Evolutionary conservation across 2,329 filamentous ascomycete species (phyloP).

Genomic region (Aspergillus quadricinctus): DNA sequence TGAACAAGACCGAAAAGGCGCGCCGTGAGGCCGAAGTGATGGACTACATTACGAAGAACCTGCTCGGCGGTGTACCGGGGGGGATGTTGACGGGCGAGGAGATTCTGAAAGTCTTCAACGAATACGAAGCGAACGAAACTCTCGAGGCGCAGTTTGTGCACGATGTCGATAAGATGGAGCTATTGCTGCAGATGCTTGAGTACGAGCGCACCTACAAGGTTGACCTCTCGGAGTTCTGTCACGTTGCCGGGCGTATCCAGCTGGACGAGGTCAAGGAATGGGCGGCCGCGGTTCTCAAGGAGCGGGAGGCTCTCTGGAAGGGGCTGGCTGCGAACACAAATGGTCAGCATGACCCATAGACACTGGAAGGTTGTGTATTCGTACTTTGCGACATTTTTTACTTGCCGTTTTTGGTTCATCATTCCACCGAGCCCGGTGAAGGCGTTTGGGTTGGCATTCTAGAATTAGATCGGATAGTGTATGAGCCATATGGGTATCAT

Average conservation of each 20-base stretch:
- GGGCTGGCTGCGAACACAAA: conserved; percentile 15
- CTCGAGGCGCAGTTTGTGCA: conserved; percentile 86
- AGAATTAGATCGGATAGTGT: conserved; percentile 2
- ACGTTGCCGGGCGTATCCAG: conserved; percentile 68
- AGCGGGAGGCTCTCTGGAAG: conserved; percentile 71
- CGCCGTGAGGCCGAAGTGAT: conserved; percentile 83
- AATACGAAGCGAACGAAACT: conserved; percentile 87
- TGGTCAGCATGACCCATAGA: neutral
- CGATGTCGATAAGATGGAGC: conserved; percentile 95
- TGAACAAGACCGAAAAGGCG: conserved; percentile 83
- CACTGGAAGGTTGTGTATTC: conserved; percentile 9
- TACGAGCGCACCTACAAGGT: conserved; percentile 74
- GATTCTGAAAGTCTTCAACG: conserved; percentile 80
- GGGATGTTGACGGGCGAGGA: conserved; percentile 61
- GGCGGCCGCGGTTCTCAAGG: conserved; percentile 70
- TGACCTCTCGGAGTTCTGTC: conserved; percentile 82
- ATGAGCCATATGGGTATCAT: neutral
- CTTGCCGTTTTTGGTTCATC: neutral
- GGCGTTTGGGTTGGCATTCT: conserved; percentile 4
- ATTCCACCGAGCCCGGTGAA: conserved; percentile 2
- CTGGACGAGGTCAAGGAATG: conserved; percentile 76
- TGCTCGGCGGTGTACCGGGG: conserved; percentile 73
- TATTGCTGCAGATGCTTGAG: conserved; percentile 92
- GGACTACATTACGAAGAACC: conserved; percentile 73
- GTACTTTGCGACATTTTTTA: conserved; percentile 1